Conservation (phyloP, 2,329 filamentous ascomycete genomes). For the Cytospora schulzeri region DNA sequence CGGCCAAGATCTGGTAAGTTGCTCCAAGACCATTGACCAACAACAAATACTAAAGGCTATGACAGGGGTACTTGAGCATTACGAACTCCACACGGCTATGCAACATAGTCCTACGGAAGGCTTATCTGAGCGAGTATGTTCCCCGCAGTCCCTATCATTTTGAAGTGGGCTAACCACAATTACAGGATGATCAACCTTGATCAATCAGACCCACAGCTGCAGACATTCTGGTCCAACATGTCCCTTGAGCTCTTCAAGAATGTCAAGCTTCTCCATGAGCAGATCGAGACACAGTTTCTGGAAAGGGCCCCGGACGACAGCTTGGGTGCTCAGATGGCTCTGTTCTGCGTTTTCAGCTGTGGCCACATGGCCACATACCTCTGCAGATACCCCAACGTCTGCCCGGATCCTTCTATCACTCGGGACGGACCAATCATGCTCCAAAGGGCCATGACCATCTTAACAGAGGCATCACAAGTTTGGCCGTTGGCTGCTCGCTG, state of each 20-base stretch:
- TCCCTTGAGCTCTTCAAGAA: constrained; percentile 52
- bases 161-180: not conserved
- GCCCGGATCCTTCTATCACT: constrained; percentile 43
- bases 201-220: constrained; percentile 40
- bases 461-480: constrained; percentile 51
- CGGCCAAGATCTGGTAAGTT: constrained; percentile 51
- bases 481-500: constrained; percentile 57
- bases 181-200: constrained; percentile 48
- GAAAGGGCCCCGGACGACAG: constrained; percentile 49
- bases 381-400: constrained; percentile 53
- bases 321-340: constrained; percentile 55
- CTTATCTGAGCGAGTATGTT: constrained; percentile 54
- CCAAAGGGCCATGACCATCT: constrained; percentile 46
- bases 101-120: constrained; percentile 57
- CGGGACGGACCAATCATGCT: constrained; percentile 50
- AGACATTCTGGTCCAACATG: constrained; percentile 47
- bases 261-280: constrained; percentile 50
- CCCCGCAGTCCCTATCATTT: not conserved
- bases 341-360: constrained; percentile 59
- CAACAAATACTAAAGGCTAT: not conserved
- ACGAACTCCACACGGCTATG: constrained; percentile 59
- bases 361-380: constrained; percentile 55
- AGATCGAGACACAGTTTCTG: constrained; percentile 54
- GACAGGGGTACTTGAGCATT: constrained; percentile 55
- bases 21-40: not conserved